Percentiles rank a stretch among this genome's conserved stretches.
phyloP scores from a whole-genome alignment of 1,139 yeast species.

The Pichia sp. region DNA sequence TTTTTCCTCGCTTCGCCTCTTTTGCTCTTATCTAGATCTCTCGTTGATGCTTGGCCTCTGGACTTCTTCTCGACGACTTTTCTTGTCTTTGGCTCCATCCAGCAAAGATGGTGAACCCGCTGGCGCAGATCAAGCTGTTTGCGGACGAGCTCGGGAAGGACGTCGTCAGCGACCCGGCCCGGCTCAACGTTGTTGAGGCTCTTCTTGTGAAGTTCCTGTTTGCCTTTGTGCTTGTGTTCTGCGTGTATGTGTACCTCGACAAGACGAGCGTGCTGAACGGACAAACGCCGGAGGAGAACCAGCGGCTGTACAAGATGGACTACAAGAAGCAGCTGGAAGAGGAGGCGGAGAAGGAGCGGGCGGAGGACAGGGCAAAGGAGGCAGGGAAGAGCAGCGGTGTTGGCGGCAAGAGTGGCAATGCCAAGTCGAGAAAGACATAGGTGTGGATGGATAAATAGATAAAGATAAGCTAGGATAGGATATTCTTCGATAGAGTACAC shows the following conservation, averaged over 20 bases:
- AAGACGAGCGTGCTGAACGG: conserved; percentile 22
- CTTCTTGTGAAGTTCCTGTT: conserved; percentile 24
- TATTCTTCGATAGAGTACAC: neutral
- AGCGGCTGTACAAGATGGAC: conserved; percentile 5
- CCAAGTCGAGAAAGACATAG: neutral
- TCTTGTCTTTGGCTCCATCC: no score
- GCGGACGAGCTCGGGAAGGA: conserved; percentile 12
- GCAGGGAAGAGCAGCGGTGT: neutral
- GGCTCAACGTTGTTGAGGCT: conserved; percentile 18
- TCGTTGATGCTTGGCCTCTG: no score
- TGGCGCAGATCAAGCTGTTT: conserved; percentile 18
- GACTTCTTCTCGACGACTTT: no score
- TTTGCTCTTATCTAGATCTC: no score
- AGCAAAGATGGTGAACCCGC: conserved; percentile 18
- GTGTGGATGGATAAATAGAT: no score
- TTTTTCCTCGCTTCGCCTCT: no score
- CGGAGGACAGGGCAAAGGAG: no score
- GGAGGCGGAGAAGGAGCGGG: neutral
- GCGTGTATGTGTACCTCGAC: conserved; percentile 24
- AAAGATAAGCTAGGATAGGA: neutral
- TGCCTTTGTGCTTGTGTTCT: conserved; percentile 21
- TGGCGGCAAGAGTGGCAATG: neutral
- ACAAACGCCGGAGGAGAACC: conserved; percentile 22
- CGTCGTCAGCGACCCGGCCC: conserved; percentile 8
- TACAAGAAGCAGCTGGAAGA: neutral